Base-by-base conservation (phyloP, 2,329 filamentous ascomycete genomes). In the Xylariaceae sp. region DNA sequence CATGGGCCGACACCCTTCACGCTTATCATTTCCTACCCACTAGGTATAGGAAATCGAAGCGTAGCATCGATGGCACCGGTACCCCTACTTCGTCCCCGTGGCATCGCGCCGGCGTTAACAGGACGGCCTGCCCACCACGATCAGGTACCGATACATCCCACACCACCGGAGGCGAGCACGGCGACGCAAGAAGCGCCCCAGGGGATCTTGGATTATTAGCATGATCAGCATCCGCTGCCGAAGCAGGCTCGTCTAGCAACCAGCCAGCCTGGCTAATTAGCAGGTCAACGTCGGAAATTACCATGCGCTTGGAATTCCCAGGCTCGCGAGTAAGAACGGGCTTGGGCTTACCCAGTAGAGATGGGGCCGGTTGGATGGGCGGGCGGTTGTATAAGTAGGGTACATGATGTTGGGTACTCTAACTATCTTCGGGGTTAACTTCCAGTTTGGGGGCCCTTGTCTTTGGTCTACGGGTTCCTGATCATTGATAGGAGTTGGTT, bases 261-360 rank as follows among this genome's bases (percentile, higher is more conserved):
- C n/a, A n/a, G n/a, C n/a, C n/a, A n/a, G n/a, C n/a, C n/a, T n/a
- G n/a, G n/a, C n/a, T n/a, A n/a, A n/a, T n/a, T 3, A 34, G 32
- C 32, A 34, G 32, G 29, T 9, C 13, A 47, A 26, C 30, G 19
- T 48, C 53, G 53, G 53, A 55, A 47, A 55, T 55, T 55, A 55
- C 53, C 48, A 32, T 13, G 37, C 29, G 37, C 47, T 48, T 55
- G 47, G 53, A 40, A 34, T 29, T 48, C 32, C 32, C 32, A 34
- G 9, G 32, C 32, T 34, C 32, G 26, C 2, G 42, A 39, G 30
- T 42, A 47, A 18, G 8, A 43, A 21, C 41, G 18, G 3, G 13
- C 16, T 36, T n/a, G 16, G 37, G n/a, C n/a, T n/a, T n/a, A n/a
- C n/a, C n/a, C n/a, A n/a, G n/a, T n/a, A n/a, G n/a, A n/a, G n/a